phyloP scores from a whole-genome alignment of 2,329 filamentous ascomycete genomes.

The Aspergillus ustus region DNA sequence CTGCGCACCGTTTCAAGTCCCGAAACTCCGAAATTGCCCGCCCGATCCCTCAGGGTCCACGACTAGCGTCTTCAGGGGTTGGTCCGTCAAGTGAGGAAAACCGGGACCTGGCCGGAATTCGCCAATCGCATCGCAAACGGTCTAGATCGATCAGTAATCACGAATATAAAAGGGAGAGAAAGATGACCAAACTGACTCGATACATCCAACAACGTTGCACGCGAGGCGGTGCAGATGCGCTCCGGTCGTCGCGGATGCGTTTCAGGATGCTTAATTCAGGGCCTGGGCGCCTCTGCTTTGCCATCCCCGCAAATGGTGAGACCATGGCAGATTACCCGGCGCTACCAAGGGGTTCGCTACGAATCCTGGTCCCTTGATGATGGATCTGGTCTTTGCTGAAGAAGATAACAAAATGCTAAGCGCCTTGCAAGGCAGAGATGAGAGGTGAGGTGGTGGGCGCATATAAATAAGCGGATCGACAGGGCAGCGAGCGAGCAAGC shows the following conservation, averaged over 20 bases:
- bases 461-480: background rate
- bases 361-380: background rate
- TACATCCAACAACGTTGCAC: background rate
- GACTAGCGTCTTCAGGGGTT: too few relatives aligned
- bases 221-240: background rate
- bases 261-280: background rate
- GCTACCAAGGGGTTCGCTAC: background rate
- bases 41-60: too few relatives aligned
- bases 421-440: background rate
- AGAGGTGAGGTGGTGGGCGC: background rate
- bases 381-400: background rate
- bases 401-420: background rate
- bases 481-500: too few relatives aligned
- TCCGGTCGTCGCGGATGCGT: background rate
- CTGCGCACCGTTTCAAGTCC: too few relatives aligned
- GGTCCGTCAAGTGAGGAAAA: too few relatives aligned
- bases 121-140: too few relatives aligned
- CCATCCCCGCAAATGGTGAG: background rate
- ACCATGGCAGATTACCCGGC: background rate
- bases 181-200: background rate
- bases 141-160: too few relatives aligned
- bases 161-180: background rate
- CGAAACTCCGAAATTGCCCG: too few relatives aligned
- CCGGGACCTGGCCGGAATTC: too few relatives aligned
- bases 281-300: background rate